Conservation (phyloP, 2,329 filamentous ascomycete species). For the Aspergillus spinulosporus region DNA sequence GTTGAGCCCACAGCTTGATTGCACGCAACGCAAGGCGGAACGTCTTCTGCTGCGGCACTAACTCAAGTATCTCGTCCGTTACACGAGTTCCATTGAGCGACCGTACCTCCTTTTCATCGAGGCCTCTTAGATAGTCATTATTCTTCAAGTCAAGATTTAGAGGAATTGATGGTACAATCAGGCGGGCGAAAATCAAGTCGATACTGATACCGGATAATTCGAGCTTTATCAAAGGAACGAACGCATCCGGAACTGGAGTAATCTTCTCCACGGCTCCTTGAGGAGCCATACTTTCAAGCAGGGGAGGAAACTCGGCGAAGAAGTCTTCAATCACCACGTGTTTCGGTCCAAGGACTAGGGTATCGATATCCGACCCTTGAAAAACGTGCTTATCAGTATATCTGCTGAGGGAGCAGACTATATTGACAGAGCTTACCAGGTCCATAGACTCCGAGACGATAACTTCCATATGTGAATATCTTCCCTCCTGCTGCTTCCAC, state of each 20-base stretch:
- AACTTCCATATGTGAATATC: conserved; percentile 95
- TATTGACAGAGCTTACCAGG: conserved; percentile 54
- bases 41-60: conserved; percentile 85
- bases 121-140: conserved; percentile 77
- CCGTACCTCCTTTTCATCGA: conserved; percentile 83
- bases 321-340: conserved; percentile 88
- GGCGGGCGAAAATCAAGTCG: conserved; percentile 84
- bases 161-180: conserved; percentile 70
- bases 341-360: conserved; percentile 85
- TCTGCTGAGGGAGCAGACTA: conserved; percentile 5
- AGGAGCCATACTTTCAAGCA: conserved; percentile 74
- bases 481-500: conserved; percentile 85
- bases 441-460: conserved; percentile 87
- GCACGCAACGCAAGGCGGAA: conserved; percentile 87
- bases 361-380: conserved; percentile 92
- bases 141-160: conserved; percentile 75
- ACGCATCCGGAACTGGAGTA: conserved; percentile 82
- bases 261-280: conserved; percentile 80
- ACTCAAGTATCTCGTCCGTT: conserved; percentile 83
- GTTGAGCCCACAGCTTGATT: conserved; percentile 95
- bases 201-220: conserved; percentile 89
- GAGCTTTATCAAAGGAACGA: conserved; percentile 96
- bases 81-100: conserved; percentile 93
- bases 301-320: conserved; percentile 81
- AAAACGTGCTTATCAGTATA: conserved; percentile 7